phyloP scores from a whole-genome alignment of 169 alveolate genomes.

The Babesia bovis region DNA sequence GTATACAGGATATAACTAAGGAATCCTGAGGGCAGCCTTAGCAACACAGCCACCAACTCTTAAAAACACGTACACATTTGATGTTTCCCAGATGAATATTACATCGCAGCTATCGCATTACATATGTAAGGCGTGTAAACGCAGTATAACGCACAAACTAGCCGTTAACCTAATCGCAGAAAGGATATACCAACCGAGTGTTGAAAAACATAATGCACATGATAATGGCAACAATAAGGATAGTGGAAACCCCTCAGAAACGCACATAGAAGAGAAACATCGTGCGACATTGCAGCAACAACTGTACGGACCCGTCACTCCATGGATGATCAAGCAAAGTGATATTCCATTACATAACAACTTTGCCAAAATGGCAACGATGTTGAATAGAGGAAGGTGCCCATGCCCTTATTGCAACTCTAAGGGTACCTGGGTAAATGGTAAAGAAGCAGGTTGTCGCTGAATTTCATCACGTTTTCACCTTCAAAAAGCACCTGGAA shows the following conservation, averaged over 20 bases:
- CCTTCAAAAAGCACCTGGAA: not conserved
- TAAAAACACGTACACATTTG: no score
- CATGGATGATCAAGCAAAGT: slow-evolving; percentile 20
- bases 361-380: not conserved
- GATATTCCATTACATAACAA: not conserved
- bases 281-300: slow-evolving; percentile 16
- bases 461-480: not conserved
- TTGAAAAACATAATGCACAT: not conserved
- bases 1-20: no score
- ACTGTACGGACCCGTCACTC: slow-evolving; percentile 8
- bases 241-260: not conserved
- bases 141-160: slow-evolving; percentile 8
- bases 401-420: slow-evolving; percentile 21
- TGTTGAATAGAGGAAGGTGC: slow-evolving; percentile 1
- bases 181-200: not conserved
- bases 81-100: slow-evolving; percentile 1
- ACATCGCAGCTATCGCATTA: not conserved
- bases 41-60: no score
- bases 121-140: slow-evolving; percentile 19
- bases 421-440: slow-evolving; percentile 18
- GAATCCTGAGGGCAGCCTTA: no score
- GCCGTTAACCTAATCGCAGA: slow-evolving; percentile 8
- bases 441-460: slow-evolving; percentile 1
- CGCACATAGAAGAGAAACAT: not conserved
- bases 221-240: not conserved